Evolutionary conservation across 768 basidiomycete species (phyloP), one percentile per base, ranked within the genome.

Genomic region (Tephrocybe sp.): DNA sequence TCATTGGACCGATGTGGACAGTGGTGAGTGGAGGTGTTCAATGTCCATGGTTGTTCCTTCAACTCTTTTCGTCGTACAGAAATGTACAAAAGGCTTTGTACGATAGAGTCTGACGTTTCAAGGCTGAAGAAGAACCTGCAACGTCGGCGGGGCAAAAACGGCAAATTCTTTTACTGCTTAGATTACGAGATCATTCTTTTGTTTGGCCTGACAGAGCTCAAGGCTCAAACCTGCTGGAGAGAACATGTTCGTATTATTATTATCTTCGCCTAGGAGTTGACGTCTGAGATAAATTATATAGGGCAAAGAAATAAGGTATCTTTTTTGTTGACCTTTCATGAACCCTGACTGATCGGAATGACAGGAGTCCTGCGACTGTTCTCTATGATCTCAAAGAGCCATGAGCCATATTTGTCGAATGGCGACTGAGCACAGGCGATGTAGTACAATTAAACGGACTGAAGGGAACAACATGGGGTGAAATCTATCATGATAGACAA

Each of bases 121-220:
- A 21, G n/a, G n/a, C n/a, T 53, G 5, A 50, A 38, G 24, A 26
- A 37, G 7, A 30, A 19, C 30, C 32, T 51, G 15, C 43, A 44
- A 15, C 31, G 35, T 18, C 21, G 19, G 32, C 36, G 16, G 25
- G 49, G 38, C 19, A 47, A 48, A 25, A 42, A 54, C 12, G 44
- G 34, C 6, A 34, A 28, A 24, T n/a, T 22, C 8, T 60, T 51
- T 44, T 63, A 44, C 40, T 28, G 39, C 16, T 22, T 63, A 11
- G 47, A 55, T n/a, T 57, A 52, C 38, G 58, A 60, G 7, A 48
- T 61, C 35, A 52, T 57, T 7, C 50, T 61, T 13, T 49, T 35
- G 2, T 59, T 63, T 41, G 62, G 60, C 9, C 35, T 59, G 19
- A 61, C 62, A 6, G 62, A 61, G 36, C 49, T 61, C 9, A 56